Base-by-base conservation (phyloP, 306 rosid species). In the Quercus dentata region DNA sequence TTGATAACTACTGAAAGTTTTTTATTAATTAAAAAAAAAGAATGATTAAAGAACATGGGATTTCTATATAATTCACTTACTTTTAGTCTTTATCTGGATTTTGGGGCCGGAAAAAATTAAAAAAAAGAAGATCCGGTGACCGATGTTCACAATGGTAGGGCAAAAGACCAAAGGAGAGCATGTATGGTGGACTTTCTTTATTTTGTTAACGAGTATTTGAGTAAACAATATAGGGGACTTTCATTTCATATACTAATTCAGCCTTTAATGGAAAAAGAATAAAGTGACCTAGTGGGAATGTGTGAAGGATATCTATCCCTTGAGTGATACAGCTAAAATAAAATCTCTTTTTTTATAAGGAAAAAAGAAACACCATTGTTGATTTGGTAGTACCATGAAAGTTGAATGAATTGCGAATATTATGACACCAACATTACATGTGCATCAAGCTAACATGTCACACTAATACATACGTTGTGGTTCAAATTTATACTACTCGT, bases 351-450 rank as follows among this genome's bases (percentile, higher is more conserved):
- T 21, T 21, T 4, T 49, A 11, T 11, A 49, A 13, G 17, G 54
- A 3, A 49, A 46, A 49, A 49, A 49, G 1, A 49, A 65, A 18
- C 23, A 20, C 25, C 28, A 13, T 3, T 21, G 18, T 49, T 38
- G 55, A 54, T 56, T 2, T 30, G 27, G 13, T 59, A n/a, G 28
- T 30, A 14, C 31, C 20, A 18, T 8, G 15, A 3, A 68, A 35
- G 15, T 5, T 56, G 18, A 14, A 20, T 25, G 61, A 56, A 77
- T 31, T 58, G 71, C 73, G 69, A 74, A 79, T 31, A 62, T 63
- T 38, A 56, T 79, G 89, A 86, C 79, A 62, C 80, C 78, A 85
- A 85, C 88, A 85, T 74, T 78, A 74, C 92, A 87, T 87, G 92
- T 85, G 94, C 87, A 79, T 7, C 5, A 71, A 41, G 67, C 20